phyloP scores from a whole-genome alignment of 2,329 filamentous ascomycete species.

The Monosporascus sp. region DNA sequence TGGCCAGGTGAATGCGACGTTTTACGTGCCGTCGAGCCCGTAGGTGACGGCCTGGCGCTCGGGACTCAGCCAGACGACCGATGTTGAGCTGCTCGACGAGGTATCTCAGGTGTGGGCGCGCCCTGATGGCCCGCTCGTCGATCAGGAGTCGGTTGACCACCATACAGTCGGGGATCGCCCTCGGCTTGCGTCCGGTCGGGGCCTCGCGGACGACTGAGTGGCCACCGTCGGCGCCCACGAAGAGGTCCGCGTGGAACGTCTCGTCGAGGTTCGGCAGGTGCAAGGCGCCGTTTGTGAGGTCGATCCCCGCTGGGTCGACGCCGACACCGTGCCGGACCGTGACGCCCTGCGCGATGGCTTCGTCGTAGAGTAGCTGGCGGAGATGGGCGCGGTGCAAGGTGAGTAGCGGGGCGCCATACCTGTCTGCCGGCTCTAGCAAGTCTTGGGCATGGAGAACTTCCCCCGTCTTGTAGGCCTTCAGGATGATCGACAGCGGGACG shows the following conservation, averaged over 20 bases:
- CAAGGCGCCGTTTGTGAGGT: constrained; percentile 6
- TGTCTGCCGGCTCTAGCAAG: constrained; percentile 3
- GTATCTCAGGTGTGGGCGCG: constrained; percentile 8
- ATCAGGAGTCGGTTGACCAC: constrained; percentile 15
- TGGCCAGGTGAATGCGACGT: constrained; percentile 18
- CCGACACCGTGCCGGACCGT: constrained; percentile 10
- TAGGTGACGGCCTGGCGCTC: constrained; percentile 16
- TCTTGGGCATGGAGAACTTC: constrained; percentile 15
- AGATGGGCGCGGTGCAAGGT: constrained; percentile 16
- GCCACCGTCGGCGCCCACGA: constrained; percentile 12
- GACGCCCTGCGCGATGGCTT: constrained; percentile 12
- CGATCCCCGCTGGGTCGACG: constrained; percentile 5
- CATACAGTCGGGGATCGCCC: constrained; percentile 14
- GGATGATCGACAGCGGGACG: constrained; percentile 7
- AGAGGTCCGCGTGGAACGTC: constrained; percentile 10
- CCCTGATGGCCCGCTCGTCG: constrained; percentile 10
- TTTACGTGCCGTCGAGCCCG: constrained; percentile 11
- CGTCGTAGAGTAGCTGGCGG: constrained; percentile 14
- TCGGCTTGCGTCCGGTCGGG: constrained; percentile 9
- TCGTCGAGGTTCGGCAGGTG: constrained; percentile 4
- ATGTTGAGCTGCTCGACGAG: constrained; percentile 13
- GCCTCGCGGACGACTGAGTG: constrained; percentile 8
- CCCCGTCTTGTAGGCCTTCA: constrained; percentile 14
- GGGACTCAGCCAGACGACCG: constrained; percentile 15
- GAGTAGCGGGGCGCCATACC: constrained; percentile 13